phyloP scores from a whole-genome alignment of 2,329 filamentous ascomycete genomes.

The Fusarium denticulatum region DNA sequence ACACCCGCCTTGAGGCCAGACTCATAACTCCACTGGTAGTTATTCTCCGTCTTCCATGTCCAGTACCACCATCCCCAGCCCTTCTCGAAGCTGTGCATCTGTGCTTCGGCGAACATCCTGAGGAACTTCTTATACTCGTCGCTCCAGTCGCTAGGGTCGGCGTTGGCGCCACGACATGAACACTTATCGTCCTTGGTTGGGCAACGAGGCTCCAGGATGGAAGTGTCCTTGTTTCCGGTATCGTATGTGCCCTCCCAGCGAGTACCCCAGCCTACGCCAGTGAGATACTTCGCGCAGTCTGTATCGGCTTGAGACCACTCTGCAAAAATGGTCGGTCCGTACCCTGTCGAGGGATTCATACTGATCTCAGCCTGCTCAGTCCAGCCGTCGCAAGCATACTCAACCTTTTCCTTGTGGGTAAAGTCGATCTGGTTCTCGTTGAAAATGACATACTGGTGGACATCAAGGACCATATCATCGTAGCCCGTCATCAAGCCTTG shows the following conservation, averaged over 20 bases:
- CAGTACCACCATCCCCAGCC: conserved; percentile 99
- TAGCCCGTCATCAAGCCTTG: conserved; percentile 80
- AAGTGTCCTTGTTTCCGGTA: conserved; percentile 68
- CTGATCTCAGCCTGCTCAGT: conserved; percentile 78
- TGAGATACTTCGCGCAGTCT: conserved; percentile 87
- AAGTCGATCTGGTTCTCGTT: conserved; percentile 86
- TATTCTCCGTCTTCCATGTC: conserved; percentile 93
- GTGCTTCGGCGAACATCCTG: conserved; percentile 89
- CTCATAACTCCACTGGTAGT: conserved; percentile 93
- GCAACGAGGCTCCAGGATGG: conserved; percentile 77
- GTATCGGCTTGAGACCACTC: conserved; percentile 99
- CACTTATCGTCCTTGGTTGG: conserved; percentile 74
- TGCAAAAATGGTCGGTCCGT: conserved; percentile 92
- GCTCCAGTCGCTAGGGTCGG: conserved; percentile 73
- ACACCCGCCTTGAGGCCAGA: conserved; percentile 80
- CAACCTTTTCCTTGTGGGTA: conserved; percentile 83
- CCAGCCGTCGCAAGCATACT: conserved; percentile 90
- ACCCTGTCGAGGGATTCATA: conserved; percentile 79
- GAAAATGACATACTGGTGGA: conserved; percentile 99
- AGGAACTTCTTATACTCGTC: conserved; percentile 85
- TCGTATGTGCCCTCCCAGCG: conserved; percentile 91
- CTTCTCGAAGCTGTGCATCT: conserved; percentile 93
- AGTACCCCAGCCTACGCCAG: conserved; percentile 87
- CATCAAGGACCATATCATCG: conserved; percentile 85
- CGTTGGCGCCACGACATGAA: conserved; percentile 80